A percentile compares a stretch with the other conserved stretches of the same genome.
Evolutionary conservation across 163 green algal genomes (phyloP).

Genomic region (Prototheca wickerhamii): DNA sequence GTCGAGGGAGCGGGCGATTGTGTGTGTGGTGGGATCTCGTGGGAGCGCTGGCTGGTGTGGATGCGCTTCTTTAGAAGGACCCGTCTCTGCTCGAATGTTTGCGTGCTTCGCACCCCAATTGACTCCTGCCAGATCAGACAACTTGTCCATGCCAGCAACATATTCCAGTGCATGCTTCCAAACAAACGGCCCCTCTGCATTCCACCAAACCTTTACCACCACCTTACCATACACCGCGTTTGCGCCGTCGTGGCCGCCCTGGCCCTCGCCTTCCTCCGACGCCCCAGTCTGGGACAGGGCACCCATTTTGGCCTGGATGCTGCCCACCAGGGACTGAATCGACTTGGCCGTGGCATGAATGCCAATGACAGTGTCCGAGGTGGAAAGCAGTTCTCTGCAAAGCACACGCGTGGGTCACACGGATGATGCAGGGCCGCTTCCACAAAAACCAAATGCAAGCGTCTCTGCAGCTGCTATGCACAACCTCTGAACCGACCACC

Average conservation of each 20-base stretch:
- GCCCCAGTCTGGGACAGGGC: neutral
- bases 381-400: conserved; percentile 83
- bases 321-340: conserved; percentile 53
- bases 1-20: neutral
- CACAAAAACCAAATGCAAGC: neutral
- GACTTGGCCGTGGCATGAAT: conserved; percentile 65
- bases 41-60: neutral
- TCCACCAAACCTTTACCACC: neutral
- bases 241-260: neutral
- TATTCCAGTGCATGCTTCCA: neutral
- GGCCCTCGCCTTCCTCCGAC: neutral
- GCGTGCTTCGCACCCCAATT: too few relatives aligned
- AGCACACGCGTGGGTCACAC: too few relatives aligned
- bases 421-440: neutral
- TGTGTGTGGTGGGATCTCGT: neutral
- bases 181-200: neutral
- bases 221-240: conserved; percentile 20
- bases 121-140: too few relatives aligned
- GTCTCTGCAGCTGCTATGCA: neutral
- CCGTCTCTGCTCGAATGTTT: too few relatives aligned
- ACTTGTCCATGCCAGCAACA: too few relatives aligned
- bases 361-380: conserved; percentile 79
- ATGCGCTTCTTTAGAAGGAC: too few relatives aligned
- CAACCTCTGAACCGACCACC: too few relatives aligned
- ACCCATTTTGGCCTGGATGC: conserved; percentile 48